Base-by-base conservation (phyloP, 2,329 filamentous ascomycete species). In the Ophiostoma perfectum region DNA sequence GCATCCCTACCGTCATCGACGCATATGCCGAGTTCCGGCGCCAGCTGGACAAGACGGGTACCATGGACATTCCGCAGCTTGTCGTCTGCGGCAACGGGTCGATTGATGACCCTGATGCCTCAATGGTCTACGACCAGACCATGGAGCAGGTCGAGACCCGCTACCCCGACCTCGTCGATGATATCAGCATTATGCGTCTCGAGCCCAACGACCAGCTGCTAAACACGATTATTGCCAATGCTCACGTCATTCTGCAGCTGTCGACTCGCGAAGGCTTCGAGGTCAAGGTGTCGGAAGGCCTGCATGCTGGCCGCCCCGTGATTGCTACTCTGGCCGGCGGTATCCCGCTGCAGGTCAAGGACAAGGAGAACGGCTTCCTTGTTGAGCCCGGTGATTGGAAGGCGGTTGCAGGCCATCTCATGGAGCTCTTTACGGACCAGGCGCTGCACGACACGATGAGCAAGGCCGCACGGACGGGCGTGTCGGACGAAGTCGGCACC, bases 251-350 rank as follows among this genome's bases (percentile, higher is more conserved):
- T 0, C 83, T 95, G 7, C 91, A 95, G 77, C 85, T 95, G 5
- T 93, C 90, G 2, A 93, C 89, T 0, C 86, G 90, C 47, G 91
- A 95, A 75, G 91, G 91, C 0, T 95, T 95, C 73, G 91, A 95
- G 77, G 89, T 95, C 73, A 95, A 95, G 78, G 90, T 95, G 5
- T 92, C 89, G 0, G 92, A 95, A 78, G 91, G 90, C 0, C 81
- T 94, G 36, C 91, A 93, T 75, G 91, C 92, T 62, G 91, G 91
- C 14, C 86, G 89, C 2, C 91, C 91, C 0, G 84, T 93, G 73
- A 92, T 95, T 71, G 90, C 89, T 3, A 91, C 89, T 1, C 81
- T 82, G 27, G 88, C 88, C 1, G 91, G 91, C n/a, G 91, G 91
- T 11, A 93, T 95, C 67, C 90, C 91, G 0, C 81, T 94, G 4